These are phyloP conservation scores for Lecanosticta acicola DNA, from an alignment of 2,329 filamentous ascomycete species.

Conservation along the genomic window DNA sequence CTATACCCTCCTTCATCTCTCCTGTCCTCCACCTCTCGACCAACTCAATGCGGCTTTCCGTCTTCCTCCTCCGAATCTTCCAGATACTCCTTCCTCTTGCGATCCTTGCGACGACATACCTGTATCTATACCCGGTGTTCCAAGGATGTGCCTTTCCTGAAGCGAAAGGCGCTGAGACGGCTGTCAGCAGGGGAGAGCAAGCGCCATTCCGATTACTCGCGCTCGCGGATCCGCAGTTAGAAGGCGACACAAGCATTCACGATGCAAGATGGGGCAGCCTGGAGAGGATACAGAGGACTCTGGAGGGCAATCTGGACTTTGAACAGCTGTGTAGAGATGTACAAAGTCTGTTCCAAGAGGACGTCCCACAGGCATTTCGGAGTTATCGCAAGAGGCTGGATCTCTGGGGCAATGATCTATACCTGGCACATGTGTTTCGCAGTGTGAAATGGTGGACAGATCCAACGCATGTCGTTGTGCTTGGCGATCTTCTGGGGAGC, in stretches of 20 bases:
- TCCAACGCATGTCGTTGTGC: conserved; percentile 80
- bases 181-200: conserved; percentile 18
- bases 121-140: conserved; percentile 84
- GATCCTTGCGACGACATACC: conserved; percentile 64
- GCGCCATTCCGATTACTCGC: conserved; percentile 84
- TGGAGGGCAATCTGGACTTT: conserved; percentile 41
- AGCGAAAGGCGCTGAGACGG: conserved; percentile 17
- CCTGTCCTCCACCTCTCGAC: no score
- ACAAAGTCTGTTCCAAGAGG: conserved; percentile 39
- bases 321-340: conserved; percentile 14
- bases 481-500: conserved; percentile 87
- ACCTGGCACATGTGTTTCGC: conserved; percentile 87
- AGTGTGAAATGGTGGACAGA: conserved; percentile 75
- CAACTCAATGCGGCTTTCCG: conserved; percentile 52
- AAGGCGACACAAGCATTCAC: conserved; percentile 81
- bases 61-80: conserved; percentile 42
- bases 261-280: conserved; percentile 12
- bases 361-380: conserved; percentile 62
- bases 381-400: conserved; percentile 75
- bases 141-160: conserved; percentile 72
- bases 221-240: conserved; percentile 86
- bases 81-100: conserved; percentile 59
- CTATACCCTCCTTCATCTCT: no score
- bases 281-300: background rate
- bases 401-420: conserved; percentile 88